Base-by-base conservation (phyloP, 2,329 filamentous ascomycete genomes). In the Microdochium paspali region DNA sequence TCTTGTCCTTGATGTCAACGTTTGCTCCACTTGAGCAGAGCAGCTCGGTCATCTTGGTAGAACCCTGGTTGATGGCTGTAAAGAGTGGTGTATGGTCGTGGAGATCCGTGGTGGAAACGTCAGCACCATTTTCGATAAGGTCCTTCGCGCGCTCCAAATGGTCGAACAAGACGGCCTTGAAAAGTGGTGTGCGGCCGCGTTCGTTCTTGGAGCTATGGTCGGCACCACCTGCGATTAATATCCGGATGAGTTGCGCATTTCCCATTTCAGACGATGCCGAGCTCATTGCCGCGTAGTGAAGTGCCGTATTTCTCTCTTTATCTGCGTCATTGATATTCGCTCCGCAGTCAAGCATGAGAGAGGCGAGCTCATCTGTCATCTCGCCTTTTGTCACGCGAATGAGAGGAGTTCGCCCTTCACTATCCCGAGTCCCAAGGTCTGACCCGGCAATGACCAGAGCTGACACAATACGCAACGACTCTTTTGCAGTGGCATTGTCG, bases 341-440 rank as follows among this genome's bases (percentile, higher is more conserved):
- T n/a, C 52, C 52, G n/a, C 47, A 53, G 25, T 56, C 54, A 39
- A 58, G 31, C 54, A 58, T 53, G 25, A 58, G 44, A 4, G 51
- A 45, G 40, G 55, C 48, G 13, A 58, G 31, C 18, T 48, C 50
- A 46, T 55, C 51, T 12, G 50, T 46, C 54, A 58, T 54, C 40
- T 56, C 56, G 48, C 53, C 55, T 40, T 52, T 51, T 5, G 48
- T 51, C 2, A 52, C 54, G 13, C 56, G 49, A 24, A 56, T 46
- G 2, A 58, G 52, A 10, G 55, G 55, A 2, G 55, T 54, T 9
- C 50, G 50, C 3, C 50, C 50, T 5, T 53, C 43, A 15, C 51
- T 51, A 15, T 56, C 51, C 4, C 46, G 44, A 6, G 44, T 44
- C 15, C 48, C 46, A 15, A 56, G 51, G 20, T 51, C 49, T 2